Evolutionary conservation across 306 rosid genomes (phyloP).

Genomic region (Phaseolus lunatus): DNA sequence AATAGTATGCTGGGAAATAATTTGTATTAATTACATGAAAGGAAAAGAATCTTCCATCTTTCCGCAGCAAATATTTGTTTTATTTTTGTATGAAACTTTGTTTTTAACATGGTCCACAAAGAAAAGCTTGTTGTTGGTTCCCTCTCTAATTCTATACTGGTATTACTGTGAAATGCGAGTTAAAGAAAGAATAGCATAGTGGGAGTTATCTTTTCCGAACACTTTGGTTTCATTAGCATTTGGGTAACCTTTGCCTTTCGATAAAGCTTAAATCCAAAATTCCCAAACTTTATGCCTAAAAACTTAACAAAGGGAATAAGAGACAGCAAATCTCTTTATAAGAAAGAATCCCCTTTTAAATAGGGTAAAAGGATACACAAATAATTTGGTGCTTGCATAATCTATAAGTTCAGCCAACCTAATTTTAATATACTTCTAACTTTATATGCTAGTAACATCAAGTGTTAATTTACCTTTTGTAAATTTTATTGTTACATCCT

Average conservation of each 20-base stretch:
- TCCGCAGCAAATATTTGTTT: neutral
- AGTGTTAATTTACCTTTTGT: too few relatives aligned
- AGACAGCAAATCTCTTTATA: conserved; percentile 48
- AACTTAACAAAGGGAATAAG: conserved; percentile 32
- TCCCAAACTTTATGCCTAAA: conserved; percentile 39
- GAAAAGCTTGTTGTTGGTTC: neutral
- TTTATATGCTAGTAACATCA: too few relatives aligned
- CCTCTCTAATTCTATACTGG: neutral
- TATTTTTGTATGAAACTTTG: neutral
- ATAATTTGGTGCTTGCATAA: neutral
- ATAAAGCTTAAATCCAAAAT: conserved; percentile 30
- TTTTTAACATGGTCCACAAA: neutral
- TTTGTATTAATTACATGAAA: neutral
- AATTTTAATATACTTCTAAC: too few relatives aligned
- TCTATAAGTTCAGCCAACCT: too few relatives aligned
- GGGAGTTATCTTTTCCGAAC: neutral
- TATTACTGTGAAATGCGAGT: conserved; percentile 24
- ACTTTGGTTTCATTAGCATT: conserved; percentile 29
- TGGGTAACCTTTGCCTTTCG: neutral
- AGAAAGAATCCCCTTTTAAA: conserved; percentile 28
- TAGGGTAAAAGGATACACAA: neutral
- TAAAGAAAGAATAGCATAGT: conserved; percentile 31
- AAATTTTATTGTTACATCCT: too few relatives aligned
- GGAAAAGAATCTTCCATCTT: conserved; percentile 21
- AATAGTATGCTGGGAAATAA: too few relatives aligned